phyloP scores from a whole-genome alignment of 1,284 basidiomycete species.

The Trametes pubescens region DNA sequence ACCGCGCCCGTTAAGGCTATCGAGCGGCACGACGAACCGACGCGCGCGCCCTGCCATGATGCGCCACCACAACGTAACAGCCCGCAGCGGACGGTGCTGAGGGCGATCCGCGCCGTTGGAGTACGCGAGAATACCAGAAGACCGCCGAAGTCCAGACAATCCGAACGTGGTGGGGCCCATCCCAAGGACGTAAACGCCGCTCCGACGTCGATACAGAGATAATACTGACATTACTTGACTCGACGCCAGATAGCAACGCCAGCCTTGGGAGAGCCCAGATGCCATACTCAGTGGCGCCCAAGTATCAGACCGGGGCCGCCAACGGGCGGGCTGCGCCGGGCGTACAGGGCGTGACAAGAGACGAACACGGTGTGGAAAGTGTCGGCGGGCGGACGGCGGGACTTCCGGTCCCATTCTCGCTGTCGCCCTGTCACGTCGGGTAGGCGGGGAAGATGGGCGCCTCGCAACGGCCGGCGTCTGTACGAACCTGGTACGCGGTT shows the following conservation, averaged over 20 bases:
- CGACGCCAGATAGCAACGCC: too few species aligned
- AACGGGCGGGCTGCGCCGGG: not conserved
- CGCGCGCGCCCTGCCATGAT: not conserved
- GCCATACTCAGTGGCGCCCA: too few species aligned
- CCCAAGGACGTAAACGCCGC: conserved; percentile 4
- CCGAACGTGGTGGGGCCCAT: not conserved
- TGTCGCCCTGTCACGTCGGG: conserved; percentile 13
- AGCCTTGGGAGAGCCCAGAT: too few species aligned
- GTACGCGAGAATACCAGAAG: not conserved
- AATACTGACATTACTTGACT: too few species aligned
- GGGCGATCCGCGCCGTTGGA: conserved; percentile 12
- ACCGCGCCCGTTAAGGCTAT: not conserved
- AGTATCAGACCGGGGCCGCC: not conserved
- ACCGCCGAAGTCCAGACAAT: not conserved
- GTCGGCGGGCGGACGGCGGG: not conserved
- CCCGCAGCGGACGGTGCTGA: not conserved
- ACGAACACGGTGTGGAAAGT: not conserved
- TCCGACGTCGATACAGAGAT: too few species aligned
- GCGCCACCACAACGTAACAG: conserved; percentile 3
- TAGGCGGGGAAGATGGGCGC: conserved; percentile 21
- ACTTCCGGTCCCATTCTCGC: conserved; percentile 14
- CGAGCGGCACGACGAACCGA: conserved; percentile 5
- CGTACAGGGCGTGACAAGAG: not conserved
- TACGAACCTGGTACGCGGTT: not conserved
- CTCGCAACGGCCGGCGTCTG: conserved; percentile 7